A percentile compares a stretch with the other conserved stretches of the same genome.
Conservation (phyloP, 305 asterid species). For the Fraxinus paxiana region DNA sequence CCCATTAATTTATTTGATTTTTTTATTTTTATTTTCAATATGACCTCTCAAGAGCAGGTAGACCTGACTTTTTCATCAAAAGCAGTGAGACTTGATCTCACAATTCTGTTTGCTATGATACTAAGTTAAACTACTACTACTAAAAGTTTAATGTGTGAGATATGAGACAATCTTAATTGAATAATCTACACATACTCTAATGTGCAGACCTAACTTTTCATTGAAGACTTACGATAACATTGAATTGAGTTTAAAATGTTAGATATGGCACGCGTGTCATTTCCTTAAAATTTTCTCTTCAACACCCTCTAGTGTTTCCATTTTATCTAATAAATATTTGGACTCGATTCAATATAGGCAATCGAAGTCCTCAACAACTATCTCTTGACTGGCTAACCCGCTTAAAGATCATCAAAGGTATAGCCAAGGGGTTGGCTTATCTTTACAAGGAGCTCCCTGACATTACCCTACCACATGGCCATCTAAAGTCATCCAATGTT, state of each 20-base stretch:
- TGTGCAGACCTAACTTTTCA: neutral
- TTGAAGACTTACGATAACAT: neutral
- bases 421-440: slow-evolving; percentile 33
- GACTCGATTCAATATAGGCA: slow-evolving; percentile 19
- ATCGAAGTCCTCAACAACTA: slow-evolving; percentile 21
- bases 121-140: neutral
- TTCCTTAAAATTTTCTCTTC: neutral
- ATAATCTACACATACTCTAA: neutral
- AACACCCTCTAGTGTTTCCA: neutral
- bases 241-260: neutral
- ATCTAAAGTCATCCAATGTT: slow-evolving; percentile 43
- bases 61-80: neutral
- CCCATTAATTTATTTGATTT: neutral
- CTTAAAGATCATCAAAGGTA: slow-evolving; percentile 40
- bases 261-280: neutral
- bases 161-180: neutral
- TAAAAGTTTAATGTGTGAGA: neutral
- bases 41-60: neutral
- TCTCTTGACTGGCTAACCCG: slow-evolving; percentile 39
- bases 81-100: neutral
- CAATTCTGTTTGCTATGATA: neutral
- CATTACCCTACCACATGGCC: slow-evolving; percentile 35
- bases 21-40: neutral
- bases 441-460: slow-evolving; percentile 32
- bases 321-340: neutral